These are phyloP conservation scores for Diaporthe eres DNA, from an alignment of 2,329 filamentous ascomycete genomes.

Conservation along the genomic window DNA sequence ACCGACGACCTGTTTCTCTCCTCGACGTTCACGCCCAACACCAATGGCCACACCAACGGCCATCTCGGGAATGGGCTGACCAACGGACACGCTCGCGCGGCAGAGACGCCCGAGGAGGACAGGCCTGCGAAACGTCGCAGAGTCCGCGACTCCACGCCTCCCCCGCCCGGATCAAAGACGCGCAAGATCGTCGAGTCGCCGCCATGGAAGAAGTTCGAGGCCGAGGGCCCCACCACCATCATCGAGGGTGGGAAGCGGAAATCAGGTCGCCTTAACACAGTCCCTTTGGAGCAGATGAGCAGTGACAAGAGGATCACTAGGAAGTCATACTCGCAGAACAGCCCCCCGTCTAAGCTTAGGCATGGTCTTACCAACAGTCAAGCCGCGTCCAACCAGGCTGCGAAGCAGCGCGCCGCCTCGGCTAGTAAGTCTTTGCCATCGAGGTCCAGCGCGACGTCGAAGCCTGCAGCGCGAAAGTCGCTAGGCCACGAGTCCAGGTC, in stretches of 20 bases:
- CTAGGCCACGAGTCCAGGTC: slow-evolving; percentile 45
- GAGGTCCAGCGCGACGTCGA: slow-evolving; percentile 28
- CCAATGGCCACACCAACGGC: slow-evolving; percentile 45
- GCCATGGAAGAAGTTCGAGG: slow-evolving; percentile 90
- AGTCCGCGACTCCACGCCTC: slow-evolving; percentile 61
- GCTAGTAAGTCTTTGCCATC: slow-evolving; percentile 47
- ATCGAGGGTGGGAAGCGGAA: slow-evolving; percentile 79
- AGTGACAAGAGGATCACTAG: slow-evolving; percentile 67
- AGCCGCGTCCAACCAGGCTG: slow-evolving; percentile 43
- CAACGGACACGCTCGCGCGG: slow-evolving; percentile 42
- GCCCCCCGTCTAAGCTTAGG: slow-evolving; percentile 49
- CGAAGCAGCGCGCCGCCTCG: slow-evolving; percentile 49
- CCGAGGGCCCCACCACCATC: slow-evolving; percentile 90
- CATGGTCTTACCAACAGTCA: slow-evolving; percentile 49
- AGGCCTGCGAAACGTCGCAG: slow-evolving; percentile 77
- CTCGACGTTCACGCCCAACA: not conserved
- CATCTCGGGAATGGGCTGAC: slow-evolving; percentile 45
- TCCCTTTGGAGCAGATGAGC: slow-evolving; percentile 67
- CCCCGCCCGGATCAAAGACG: slow-evolving; percentile 51
- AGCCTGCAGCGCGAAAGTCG: slow-evolving; percentile 36
- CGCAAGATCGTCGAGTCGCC: slow-evolving; percentile 77
- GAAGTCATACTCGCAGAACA: slow-evolving; percentile 55
- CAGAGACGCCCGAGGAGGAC: slow-evolving; percentile 55
- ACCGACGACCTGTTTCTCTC: slow-evolving; percentile 9
- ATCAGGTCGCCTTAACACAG: slow-evolving; percentile 73